Percentiles rank a stretch among this genome's conserved stretches.
phyloP scores from a whole-genome alignment of 1,284 basidiomycete genomes.

The Abortiporus biennis region DNA sequence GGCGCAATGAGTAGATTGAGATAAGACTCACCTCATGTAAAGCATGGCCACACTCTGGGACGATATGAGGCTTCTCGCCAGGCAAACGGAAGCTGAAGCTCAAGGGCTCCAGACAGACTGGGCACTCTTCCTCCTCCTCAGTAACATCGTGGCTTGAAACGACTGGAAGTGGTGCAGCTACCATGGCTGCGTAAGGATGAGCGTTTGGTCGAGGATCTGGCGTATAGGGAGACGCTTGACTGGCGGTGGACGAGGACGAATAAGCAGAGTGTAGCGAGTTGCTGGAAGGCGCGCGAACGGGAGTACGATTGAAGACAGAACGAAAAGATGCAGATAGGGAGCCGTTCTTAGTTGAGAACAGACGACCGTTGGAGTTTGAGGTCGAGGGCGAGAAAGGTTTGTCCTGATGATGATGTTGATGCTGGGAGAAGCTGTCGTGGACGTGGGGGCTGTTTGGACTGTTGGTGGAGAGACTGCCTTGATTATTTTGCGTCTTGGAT shows the following conservation, averaged over 20 bases:
- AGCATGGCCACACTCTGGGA: conserved; percentile 96
- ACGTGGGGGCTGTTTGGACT: too few relatives aligned
- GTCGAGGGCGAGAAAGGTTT: too few relatives aligned
- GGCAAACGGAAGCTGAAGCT: conserved; percentile 82
- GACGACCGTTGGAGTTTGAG: conserved; percentile 22
- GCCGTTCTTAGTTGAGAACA: conserved; percentile 16
- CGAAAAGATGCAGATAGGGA: conserved; percentile 30
- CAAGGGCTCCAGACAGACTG: conserved; percentile 87
- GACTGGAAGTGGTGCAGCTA: conserved; percentile 57
- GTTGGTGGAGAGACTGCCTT: too few relatives aligned
- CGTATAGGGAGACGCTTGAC: conserved; percentile 20
- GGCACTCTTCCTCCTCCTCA: conserved; percentile 82
- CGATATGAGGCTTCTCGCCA: conserved; percentile 95
- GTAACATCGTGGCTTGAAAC: conserved; percentile 54
- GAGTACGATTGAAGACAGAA: conserved; percentile 30
- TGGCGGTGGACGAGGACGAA: conserved; percentile 7
- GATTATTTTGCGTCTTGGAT: too few relatives aligned
- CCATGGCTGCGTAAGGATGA: conserved; percentile 51
- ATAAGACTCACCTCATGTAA: conserved; percentile 74
- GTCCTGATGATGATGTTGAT: too few relatives aligned
- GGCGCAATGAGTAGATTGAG: conserved; percentile 1
- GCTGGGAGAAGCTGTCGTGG: too few relatives aligned
- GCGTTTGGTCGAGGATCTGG: conserved; percentile 16
- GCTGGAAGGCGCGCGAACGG: conserved; percentile 27
- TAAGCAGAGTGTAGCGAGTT: conserved; percentile 31